Evolutionary conservation across 129 eudicot genomes (phyloP).

Genomic region (Saposhnikovia divaricata): DNA sequence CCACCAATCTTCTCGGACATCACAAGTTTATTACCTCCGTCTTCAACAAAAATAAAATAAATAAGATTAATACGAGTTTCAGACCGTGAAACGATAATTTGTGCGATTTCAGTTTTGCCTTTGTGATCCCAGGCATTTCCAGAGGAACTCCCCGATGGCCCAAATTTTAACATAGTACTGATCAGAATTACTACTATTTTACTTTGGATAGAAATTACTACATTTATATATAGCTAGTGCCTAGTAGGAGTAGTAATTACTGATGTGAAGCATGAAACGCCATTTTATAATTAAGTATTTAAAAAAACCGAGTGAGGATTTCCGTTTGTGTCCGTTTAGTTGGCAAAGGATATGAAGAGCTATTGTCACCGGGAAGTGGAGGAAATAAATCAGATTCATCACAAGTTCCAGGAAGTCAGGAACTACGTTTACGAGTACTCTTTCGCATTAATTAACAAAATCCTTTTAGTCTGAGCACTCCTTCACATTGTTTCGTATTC

Average conservation of each 20-base stretch:
- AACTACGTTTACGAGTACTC: too few species aligned
- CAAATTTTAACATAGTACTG: not conserved
- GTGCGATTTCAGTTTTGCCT: not conserved
- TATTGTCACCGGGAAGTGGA: not conserved
- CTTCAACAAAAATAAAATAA: not conserved
- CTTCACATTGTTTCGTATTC: too few species aligned
- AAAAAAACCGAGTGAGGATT: not conserved
- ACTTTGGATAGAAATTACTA: not conserved
- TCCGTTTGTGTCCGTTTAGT: not conserved
- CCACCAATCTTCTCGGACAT: not conserved
- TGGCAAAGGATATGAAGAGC: not conserved
- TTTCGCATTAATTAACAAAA: too few species aligned
- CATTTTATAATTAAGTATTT: not conserved
- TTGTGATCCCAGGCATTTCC: not conserved
- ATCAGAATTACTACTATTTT: too few species aligned
- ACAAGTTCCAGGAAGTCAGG: too few species aligned
- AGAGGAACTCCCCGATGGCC: not conserved
- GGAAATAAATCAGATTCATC: not conserved
- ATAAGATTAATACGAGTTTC: not conserved
- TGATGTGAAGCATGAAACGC: not conserved
- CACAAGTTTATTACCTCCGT: not conserved
- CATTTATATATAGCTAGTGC: too few species aligned
- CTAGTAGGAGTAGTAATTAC: too few species aligned
- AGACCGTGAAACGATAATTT: not conserved
- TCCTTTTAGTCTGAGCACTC: too few species aligned